A percentile compares a stretch with the other conserved stretches of the same genome.
phyloP scores from a whole-genome alignment of 306 rosid genomes.

The Aeschynomene evenia region DNA sequence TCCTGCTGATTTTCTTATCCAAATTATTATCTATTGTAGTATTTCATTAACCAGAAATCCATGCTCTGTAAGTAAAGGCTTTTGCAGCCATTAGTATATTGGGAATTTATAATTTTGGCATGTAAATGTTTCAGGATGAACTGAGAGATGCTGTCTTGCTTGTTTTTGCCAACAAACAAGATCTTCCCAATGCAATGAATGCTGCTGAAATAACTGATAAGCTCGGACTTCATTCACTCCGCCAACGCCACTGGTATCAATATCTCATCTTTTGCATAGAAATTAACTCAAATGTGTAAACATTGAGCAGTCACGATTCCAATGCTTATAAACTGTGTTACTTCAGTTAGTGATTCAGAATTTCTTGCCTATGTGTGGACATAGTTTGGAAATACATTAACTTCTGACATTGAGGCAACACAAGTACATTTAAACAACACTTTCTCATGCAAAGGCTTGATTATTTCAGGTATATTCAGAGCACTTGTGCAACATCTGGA shows the following conservation, averaged over 20 bases:
- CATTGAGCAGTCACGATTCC: not conserved
- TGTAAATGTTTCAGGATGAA: conserved; percentile 68
- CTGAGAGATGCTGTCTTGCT: conserved; percentile 95
- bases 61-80: not conserved
- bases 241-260: conserved; percentile 93
- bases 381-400: not conserved
- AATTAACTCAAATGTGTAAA: conserved; percentile 3
- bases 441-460: conserved; percentile 31
- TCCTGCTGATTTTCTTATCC: not conserved
- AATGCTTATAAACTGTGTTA: not conserved
- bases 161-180: conserved; percentile 98
- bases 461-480: conserved; percentile 91
- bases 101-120: not conserved
- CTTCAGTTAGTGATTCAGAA: not conserved
- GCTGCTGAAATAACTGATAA: conserved; percentile 98
- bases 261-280: conserved; percentile 14
- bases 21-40: not conserved
- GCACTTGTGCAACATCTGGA: conserved; percentile 99
- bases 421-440: not conserved
- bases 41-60: not conserved
- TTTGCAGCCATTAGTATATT: not conserved
- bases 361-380: conserved; percentile 18
- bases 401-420: not conserved
- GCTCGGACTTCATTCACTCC: conserved; percentile 97
- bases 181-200: conserved; percentile 99